Percentiles rank a stretch among this genome's conserved stretches.
phyloP scores from a whole-genome alignment of 169 alveolate genomes.

The Babesia ovata region DNA sequence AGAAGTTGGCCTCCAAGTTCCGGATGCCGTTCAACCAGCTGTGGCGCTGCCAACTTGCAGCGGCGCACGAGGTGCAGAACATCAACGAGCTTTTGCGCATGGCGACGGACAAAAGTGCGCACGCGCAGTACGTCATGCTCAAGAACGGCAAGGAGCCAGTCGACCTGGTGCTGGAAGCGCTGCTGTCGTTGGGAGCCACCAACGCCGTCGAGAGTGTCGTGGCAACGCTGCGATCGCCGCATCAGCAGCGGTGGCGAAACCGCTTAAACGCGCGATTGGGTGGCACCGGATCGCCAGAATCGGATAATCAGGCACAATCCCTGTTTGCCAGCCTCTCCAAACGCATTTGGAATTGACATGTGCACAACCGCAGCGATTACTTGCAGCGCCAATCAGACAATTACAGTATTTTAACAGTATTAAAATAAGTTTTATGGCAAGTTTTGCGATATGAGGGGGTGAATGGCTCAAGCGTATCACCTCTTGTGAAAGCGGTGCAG shows the following conservation, averaged over 20 bases:
- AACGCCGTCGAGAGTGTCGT: constrained; percentile 42
- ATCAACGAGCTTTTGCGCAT: constrained; percentile 51
- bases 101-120: constrained; percentile 47
- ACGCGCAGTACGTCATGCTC: constrained; percentile 12
- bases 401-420: too few species aligned
- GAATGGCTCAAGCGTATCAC: neutral
- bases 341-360: constrained; percentile 1
- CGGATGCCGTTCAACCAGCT: constrained; percentile 47
- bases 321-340: constrained; percentile 19
- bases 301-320: neutral
- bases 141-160: constrained; percentile 34
- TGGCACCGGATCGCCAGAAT: neutral
- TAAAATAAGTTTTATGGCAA: too few species aligned
- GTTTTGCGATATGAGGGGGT: too few species aligned
- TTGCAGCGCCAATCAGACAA: too few species aligned
- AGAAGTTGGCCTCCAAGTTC: constrained; percentile 29
- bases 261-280: constrained; percentile 31
- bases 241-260: constrained; percentile 56
- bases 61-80: constrained; percentile 48
- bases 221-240: constrained; percentile 33
- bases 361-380: too few species aligned
- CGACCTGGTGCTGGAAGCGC: constrained; percentile 57
- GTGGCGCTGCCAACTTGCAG: constrained; percentile 52
- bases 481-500: neutral
- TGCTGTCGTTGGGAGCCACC: constrained; percentile 58